Percentiles rank a stretch among this genome's conserved stretches.
Conservation (phyloP, 768 basidiomycete species). For the Gyrodon lividus region DNA sequence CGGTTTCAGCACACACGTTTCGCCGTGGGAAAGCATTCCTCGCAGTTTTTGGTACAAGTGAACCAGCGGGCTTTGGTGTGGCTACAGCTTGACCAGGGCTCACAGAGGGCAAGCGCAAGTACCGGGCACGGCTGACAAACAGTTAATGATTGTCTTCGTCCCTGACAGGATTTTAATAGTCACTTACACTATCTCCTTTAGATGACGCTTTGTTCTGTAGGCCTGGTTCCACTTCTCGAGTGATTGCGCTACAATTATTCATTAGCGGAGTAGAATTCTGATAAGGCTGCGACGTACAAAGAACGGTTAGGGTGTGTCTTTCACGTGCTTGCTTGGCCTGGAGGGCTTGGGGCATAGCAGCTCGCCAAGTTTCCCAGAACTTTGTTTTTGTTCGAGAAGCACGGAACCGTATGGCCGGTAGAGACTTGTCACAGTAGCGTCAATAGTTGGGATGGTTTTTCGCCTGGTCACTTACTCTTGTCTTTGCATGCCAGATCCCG, state of each 20-base stretch:
- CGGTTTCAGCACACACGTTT: constrained; percentile 23
- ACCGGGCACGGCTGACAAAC: constrained; percentile 67
- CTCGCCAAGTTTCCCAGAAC: constrained; percentile 66
- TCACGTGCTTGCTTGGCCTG: constrained; percentile 68
- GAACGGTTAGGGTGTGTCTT: constrained; percentile 47
- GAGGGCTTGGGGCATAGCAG: constrained; percentile 67
- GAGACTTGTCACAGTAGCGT: constrained; percentile 45
- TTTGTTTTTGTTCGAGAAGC: constrained; percentile 57
- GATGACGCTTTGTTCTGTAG: constrained; percentile 66
- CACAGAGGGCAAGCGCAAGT: constrained; percentile 68
- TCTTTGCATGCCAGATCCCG: constrained; percentile 71
- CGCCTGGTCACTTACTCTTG: constrained; percentile 47
- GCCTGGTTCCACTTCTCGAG: constrained; percentile 69
- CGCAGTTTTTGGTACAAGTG: constrained; percentile 25
- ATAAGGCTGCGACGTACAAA: constrained; percentile 48
- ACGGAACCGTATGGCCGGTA: constrained; percentile 79
- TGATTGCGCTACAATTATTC: constrained; percentile 39
- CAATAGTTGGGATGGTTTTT: constrained; percentile 4
- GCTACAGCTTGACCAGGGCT: constrained; percentile 37
- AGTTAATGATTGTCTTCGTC: constrained; percentile 26
- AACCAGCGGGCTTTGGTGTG: constrained; percentile 29
- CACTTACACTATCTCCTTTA: constrained; percentile 83
- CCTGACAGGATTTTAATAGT: constrained; percentile 7
- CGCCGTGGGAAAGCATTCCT: constrained; percentile 34
- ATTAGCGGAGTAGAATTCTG: constrained; percentile 5